Conservation (phyloP, 306 rosid genomes). For the Cicer chorassanicum region DNA sequence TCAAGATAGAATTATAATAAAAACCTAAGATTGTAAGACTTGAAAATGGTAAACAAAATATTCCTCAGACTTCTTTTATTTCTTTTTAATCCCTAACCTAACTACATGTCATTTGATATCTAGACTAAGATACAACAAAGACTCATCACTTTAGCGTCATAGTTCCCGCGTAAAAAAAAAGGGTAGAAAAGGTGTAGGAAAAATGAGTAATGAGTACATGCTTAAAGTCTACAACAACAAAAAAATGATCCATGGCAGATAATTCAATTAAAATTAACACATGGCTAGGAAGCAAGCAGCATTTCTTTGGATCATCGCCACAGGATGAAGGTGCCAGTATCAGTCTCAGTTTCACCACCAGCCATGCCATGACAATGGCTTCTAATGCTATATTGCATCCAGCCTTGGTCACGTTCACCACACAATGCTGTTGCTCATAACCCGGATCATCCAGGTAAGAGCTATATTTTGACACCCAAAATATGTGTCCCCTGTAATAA, state of each 20-base stretch:
- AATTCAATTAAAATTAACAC: constrained; percentile 13
- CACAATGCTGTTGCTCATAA: constrained; percentile 37
- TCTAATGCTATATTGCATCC: constrained; percentile 42
- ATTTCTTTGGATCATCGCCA: constrained; percentile 31
- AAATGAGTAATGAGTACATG: constrained; percentile 37
- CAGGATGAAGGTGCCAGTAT: constrained; percentile 28
- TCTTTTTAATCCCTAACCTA: constrained; percentile 30
- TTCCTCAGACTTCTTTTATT: constrained; percentile 21
- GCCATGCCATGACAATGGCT: constrained; percentile 39
- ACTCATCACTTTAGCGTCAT: constrained; percentile 32
- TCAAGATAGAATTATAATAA: neutral
- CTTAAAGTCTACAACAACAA: constrained; percentile 46
- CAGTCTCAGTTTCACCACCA: constrained; percentile 48
- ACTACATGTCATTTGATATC: constrained; percentile 46
- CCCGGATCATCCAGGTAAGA: constrained; percentile 51
- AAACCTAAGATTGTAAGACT: neutral
- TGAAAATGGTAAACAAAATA: constrained; percentile 29
- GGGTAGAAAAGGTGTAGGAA: neutral
- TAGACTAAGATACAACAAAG: constrained; percentile 47
- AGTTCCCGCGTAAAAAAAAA: constrained; percentile 42
- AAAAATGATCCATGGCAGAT: constrained; percentile 17
- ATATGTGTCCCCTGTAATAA: constrained; percentile 63
- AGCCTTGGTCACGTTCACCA: constrained; percentile 34
- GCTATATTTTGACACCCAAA: constrained; percentile 49
- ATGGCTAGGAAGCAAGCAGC: constrained; percentile 36